Evolutionary conservation across 2,329 filamentous ascomycete species (phyloP), one percentile per base, ranked within the genome.

Genomic region (Didymella keratinophila): DNA sequence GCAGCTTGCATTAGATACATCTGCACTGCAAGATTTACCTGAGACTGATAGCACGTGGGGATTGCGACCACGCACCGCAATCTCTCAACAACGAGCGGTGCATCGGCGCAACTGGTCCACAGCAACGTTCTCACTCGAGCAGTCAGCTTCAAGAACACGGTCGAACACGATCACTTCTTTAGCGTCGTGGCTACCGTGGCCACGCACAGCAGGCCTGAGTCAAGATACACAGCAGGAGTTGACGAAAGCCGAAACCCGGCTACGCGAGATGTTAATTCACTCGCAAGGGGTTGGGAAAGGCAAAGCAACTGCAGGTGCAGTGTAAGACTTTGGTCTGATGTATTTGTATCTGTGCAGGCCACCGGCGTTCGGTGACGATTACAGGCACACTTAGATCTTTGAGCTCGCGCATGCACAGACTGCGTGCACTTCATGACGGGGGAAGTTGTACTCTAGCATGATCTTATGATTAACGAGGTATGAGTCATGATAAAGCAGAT

Each of bases 151-250:
- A 23, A 66, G 64, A 41, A 32, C 63, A 45, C 71, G 70, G n/a
- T 68, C 71, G 41, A 65, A 63, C 18, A 71, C 73, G 2, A 45
- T 76, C 9, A 71, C 71, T 2, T 74, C 74, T 3, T 58, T 76
- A 25, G 57, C 71, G 18, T 71, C 73, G 12, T 76, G 74, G 74
- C 49, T 76, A n/a, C 72, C 72, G 8, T 76, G 74, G 73, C 64
- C 64, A n/a, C 72, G 73, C 11, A 61, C 62, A 16, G 34, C 64
- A 4, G 54, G 68, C 48, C 52, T 69, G 12, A 64, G 57, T 37
- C 27, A 60, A 0, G 57, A 39, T 30, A 59, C 60, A 10, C 62
- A 66, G 30, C 61, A 68, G 54, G 72, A 73, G 39, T 36, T 72
- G 23, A 71, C 71, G n/a, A 70, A 65, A 58, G 73, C 69, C 11